phyloP scores from a whole-genome alignment of 2,329 filamentous ascomycete genomes.

The Monosporascus sp. region DNA sequence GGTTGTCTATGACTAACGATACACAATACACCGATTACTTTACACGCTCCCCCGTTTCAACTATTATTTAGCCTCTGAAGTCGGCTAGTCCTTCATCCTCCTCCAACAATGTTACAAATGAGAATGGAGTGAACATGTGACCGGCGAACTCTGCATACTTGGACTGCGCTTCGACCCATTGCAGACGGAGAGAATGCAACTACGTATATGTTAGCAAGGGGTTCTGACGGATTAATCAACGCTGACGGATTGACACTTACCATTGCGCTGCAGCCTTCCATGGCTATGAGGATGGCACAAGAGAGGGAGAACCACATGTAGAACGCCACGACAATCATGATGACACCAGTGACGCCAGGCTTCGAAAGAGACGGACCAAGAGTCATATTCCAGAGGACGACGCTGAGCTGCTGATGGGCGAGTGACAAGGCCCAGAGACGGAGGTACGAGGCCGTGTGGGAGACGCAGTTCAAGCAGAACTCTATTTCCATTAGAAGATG shows the following conservation, averaged over 20 bases:
- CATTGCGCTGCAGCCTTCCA: conserved; percentile 82
- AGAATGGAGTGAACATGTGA: conserved; percentile 72
- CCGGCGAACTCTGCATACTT: conserved; percentile 80
- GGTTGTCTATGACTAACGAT: not conserved
- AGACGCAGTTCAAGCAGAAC: conserved; percentile 98
- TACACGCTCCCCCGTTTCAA: conserved; percentile 10
- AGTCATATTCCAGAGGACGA: conserved; percentile 96
- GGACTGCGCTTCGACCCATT: conserved; percentile 84
- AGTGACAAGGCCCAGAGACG: conserved; percentile 97
- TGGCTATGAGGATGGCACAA: conserved; percentile 69
- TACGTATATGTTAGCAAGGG: conserved; percentile 13
- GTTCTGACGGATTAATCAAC: not conserved
- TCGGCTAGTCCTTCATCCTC: conserved; percentile 51
- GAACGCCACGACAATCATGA: conserved; percentile 80
- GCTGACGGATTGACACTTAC: conserved; percentile 14
- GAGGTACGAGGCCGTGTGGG: conserved; percentile 96
- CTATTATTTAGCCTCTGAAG: conserved; percentile 26
- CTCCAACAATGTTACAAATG: conserved; percentile 68
- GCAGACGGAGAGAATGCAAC: conserved; percentile 70
- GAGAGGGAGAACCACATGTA: conserved; percentile 86
- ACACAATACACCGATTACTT: not conserved
- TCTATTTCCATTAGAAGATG: conserved; percentile 48
- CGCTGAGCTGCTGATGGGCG: conserved; percentile 94
- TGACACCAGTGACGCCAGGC: conserved; percentile 63
- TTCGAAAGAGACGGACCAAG: conserved; percentile 69